Conservation (phyloP, 108 stramenopile species). For the Skeletonema costatum region DNA sequence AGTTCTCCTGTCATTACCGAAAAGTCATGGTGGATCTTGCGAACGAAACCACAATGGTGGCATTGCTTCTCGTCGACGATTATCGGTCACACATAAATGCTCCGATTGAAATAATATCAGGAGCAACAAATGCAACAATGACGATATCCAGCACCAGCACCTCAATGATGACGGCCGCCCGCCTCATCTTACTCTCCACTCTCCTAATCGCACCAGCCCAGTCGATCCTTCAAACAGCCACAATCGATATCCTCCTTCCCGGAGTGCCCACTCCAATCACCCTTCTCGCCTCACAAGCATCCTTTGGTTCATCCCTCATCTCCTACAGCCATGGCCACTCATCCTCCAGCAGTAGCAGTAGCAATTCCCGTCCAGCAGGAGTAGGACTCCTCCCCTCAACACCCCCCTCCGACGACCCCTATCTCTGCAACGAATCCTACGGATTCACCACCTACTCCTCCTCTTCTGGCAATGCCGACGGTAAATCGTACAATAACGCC, state of each 20-base stretch:
- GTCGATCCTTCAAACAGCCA: slow-evolving; percentile 58
- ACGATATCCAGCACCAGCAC: too few species aligned
- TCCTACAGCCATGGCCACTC: slow-evolving; percentile 2
- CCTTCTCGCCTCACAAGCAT: slow-evolving; percentile 76
- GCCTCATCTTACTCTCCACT: not conserved
- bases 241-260: slow-evolving; percentile 36
- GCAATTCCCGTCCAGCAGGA: not conserved
- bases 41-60: too few species aligned
- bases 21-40: too few species aligned
- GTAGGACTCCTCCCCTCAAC: slow-evolving; percentile 28
- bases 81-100: too few species aligned
- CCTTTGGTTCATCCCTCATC: slow-evolving; percentile 49
- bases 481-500: slow-evolving; percentile 6
- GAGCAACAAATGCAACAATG: too few species aligned
- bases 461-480: not conserved
- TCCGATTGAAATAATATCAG: too few species aligned
- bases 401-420: slow-evolving; percentile 40
- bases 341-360: not conserved
- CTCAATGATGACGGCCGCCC: not conserved
- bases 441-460: slow-evolving; percentile 14
- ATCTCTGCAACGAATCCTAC: slow-evolving; percentile 39
- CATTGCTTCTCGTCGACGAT: too few species aligned
- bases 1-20: too few species aligned
- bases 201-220: slow-evolving; percentile 6
- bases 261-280: slow-evolving; percentile 22